A percentile compares a stretch with the other conserved stretches of the same genome.
Evolutionary conservation across 192 early-diverging fungal genomes (phyloP).

Genomic region (Entomortierella chlamydospora): DNA sequence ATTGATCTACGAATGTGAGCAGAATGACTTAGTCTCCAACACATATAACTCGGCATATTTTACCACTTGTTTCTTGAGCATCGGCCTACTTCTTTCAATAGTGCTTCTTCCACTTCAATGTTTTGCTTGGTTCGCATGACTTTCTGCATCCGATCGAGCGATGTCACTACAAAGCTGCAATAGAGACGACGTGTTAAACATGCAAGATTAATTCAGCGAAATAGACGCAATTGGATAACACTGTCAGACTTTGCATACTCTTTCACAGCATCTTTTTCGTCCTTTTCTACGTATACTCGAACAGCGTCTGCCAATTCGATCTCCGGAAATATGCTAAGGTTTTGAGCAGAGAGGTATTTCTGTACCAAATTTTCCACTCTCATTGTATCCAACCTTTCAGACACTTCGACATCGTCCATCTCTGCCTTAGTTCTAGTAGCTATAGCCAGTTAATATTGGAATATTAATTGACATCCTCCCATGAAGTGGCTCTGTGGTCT

Average conservation of each 20-base stretch:
- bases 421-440: conserved; percentile 33
- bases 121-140: conserved; percentile 48
- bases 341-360: conserved; percentile 72
- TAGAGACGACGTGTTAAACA: not conserved
- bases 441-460: not conserved
- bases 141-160: conserved; percentile 35
- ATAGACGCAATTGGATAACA: not conserved
- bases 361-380: conserved; percentile 82
- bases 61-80: not conserved
- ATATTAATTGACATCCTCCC: too few relatives aligned
- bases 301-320: conserved; percentile 82
- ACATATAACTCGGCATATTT: not conserved
- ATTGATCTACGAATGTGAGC: conserved; percentile 27
- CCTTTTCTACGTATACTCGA: conserved; percentile 83
- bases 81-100: conserved; percentile 33
- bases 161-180: conserved; percentile 30
- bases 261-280: conserved; percentile 85
- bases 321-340: conserved; percentile 79
- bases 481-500: too few relatives aligned
- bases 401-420: conserved; percentile 13
- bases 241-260: conserved; percentile 56
- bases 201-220: not conserved
- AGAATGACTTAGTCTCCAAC: not conserved
- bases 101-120: conserved; percentile 40
- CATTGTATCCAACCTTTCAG: conserved; percentile 75